Conservation (phyloP, 108 stramenopile species). For the Cyclotella kingstonii region DNA sequence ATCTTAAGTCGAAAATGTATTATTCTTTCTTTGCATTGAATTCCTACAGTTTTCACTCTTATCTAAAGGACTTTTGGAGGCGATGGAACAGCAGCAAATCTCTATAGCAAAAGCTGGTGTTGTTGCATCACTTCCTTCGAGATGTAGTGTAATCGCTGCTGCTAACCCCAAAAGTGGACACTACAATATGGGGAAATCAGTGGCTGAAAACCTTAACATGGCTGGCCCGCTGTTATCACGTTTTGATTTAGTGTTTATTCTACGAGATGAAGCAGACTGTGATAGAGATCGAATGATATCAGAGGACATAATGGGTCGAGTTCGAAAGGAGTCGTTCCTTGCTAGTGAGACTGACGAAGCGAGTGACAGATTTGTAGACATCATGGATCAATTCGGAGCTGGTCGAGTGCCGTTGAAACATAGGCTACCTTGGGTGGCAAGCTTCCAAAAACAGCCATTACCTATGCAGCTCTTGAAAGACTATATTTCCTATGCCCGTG, state of each 20-base stretch:
- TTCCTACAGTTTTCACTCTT: too few species aligned
- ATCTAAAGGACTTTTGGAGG: slow-evolving; percentile 81
- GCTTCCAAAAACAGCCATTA: slow-evolving; percentile 75
- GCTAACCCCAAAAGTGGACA: slow-evolving; percentile 97
- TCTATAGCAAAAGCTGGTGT: slow-evolving; percentile 98
- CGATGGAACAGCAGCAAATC: slow-evolving; percentile 99
- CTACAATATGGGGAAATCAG: slow-evolving; percentile 90
- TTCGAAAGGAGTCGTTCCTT: slow-evolving; percentile 33
- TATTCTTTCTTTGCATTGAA: background rate
- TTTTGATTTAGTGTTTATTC: slow-evolving; percentile 97
- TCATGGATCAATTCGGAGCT: slow-evolving; percentile 14
- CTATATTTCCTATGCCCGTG: slow-evolving; percentile 95
- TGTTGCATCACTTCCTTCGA: slow-evolving; percentile 83
- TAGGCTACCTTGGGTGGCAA: slow-evolving; percentile 76
- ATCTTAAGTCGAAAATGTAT: background rate
- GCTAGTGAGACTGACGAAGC: background rate
- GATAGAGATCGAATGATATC: slow-evolving; percentile 89
- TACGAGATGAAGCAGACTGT: slow-evolving; percentile 91
- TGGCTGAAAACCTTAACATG: slow-evolving; percentile 94
- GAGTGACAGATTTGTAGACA: slow-evolving; percentile 7
- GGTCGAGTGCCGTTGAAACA: slow-evolving; percentile 51
- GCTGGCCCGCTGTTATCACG: slow-evolving; percentile 92
- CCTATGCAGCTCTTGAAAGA: slow-evolving; percentile 85
- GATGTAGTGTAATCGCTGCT: slow-evolving; percentile 95
- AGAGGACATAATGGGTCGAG: slow-evolving; percentile 88